Evolutionary conservation across 352 stramenopile genomes (phyloP).

Genomic region (Phytophthora foliorum): DNA sequence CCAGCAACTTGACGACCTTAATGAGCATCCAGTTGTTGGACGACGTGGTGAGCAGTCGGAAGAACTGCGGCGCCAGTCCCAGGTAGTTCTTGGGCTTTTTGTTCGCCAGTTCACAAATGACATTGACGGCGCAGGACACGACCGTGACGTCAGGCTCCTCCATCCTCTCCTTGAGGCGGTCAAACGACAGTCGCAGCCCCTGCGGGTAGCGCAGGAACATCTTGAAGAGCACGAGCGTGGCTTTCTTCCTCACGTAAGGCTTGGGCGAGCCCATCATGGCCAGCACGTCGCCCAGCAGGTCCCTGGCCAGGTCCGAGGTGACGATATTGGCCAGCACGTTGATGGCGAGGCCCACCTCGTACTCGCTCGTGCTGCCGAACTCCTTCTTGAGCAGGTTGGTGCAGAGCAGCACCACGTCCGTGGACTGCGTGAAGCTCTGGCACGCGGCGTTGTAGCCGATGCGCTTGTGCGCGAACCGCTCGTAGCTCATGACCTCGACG

Average conservation of each 20-base stretch:
- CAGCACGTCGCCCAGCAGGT: slow-evolving; percentile 94
- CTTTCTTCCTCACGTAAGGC: slow-evolving; percentile 99
- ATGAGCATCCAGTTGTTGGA: slow-evolving; percentile 99
- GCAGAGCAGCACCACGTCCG: slow-evolving; percentile 98
- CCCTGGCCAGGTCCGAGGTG: slow-evolving; percentile 96
- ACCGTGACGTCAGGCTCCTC: slow-evolving; percentile 97
- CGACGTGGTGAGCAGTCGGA: slow-evolving; percentile 97
- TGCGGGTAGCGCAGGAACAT: slow-evolving; percentile 99
- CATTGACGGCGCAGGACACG: slow-evolving; percentile 98
- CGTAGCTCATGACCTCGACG: slow-evolving; percentile 98
- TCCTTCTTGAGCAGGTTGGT: slow-evolving; percentile 99
- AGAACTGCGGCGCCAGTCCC: slow-evolving; percentile 98
- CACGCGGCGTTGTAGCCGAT: slow-evolving; percentile 97
- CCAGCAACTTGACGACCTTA: slow-evolving; percentile 99
- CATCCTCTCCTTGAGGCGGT: slow-evolving; percentile 97
- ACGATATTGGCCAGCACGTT: slow-evolving; percentile 99
- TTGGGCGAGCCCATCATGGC: slow-evolving; percentile 94
- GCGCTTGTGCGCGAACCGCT: slow-evolving; percentile 97
- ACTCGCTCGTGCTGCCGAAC: slow-evolving; percentile 91
- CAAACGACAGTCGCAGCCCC: slow-evolving; percentile 97
- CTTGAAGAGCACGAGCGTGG: slow-evolving; percentile 98
- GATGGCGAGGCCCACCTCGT: slow-evolving; percentile 98
- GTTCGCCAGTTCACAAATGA: slow-evolving; percentile 99
- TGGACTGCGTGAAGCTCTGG: slow-evolving; percentile 97
- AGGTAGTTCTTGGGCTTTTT: slow-evolving; percentile 99